Percentiles rank a stretch among this genome's conserved stretches.
Evolutionary conservation across 1,284 basidiomycete genomes (phyloP).

Genomic region (Trichosporon asahii): DNA sequence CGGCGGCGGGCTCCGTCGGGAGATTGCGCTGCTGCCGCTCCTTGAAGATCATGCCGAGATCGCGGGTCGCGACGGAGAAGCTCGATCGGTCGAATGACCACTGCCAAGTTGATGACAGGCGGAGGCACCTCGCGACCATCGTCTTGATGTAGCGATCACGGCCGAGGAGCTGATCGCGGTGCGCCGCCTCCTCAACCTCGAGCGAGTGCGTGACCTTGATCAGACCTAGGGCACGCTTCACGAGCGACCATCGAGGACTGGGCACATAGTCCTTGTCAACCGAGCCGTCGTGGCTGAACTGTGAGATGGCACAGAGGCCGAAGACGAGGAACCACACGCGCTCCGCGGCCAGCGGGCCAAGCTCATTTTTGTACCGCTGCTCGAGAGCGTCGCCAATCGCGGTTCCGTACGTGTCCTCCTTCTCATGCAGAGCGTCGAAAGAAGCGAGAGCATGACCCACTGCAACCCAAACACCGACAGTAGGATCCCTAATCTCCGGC

Average conservation of each 20-base stretch:
- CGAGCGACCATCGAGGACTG: slow-evolving; percentile 66
- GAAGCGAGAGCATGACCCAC: slow-evolving; percentile 59
- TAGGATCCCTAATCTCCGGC: slow-evolving; percentile 53
- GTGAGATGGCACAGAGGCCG: slow-evolving; percentile 68
- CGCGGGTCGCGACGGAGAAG: slow-evolving; percentile 63
- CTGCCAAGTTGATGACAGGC: slow-evolving; percentile 66
- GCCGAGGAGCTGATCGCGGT: slow-evolving; percentile 57
- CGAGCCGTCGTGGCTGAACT: slow-evolving; percentile 67
- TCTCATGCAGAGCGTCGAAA: slow-evolving; percentile 16
- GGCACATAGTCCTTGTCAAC: slow-evolving; percentile 52
- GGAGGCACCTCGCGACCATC: slow-evolving; percentile 69
- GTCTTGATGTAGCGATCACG: slow-evolving; percentile 73
- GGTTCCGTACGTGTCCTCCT: slow-evolving; percentile 46
- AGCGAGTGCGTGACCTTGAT: slow-evolving; percentile 61
- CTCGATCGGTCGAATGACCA: slow-evolving; percentile 66
- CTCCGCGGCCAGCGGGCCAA: slow-evolving; percentile 62
- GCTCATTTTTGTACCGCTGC: slow-evolving; percentile 30
- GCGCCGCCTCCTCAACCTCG: slow-evolving; percentile 55
- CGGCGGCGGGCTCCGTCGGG: slow-evolving; percentile 63
- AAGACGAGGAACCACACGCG: slow-evolving; percentile 69
- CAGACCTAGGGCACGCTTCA: slow-evolving; percentile 59
- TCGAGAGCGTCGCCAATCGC: slow-evolving; percentile 49
- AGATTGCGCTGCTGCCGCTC: slow-evolving; percentile 76
- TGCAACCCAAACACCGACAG: slow-evolving; percentile 72
- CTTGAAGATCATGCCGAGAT: slow-evolving; percentile 72